Conservation (phyloP, 2,329 filamentous ascomycete genomes). For the Trichothecium sympodiale region DNA sequence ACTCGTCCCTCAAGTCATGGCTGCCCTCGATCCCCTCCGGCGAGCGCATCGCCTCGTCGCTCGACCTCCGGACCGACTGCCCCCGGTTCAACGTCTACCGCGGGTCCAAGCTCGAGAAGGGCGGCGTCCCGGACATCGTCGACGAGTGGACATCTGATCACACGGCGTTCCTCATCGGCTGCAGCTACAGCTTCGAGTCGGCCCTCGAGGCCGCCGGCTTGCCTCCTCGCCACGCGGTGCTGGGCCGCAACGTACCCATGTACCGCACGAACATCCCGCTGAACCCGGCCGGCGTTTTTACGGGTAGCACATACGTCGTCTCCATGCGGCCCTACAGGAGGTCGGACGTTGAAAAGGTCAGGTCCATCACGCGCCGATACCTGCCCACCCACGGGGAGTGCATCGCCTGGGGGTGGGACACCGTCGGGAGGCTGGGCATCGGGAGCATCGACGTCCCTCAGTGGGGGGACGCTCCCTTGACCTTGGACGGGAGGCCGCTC, state of each 20-base stretch:
- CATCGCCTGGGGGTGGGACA: conserved; percentile 54
- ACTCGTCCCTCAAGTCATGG: conserved; percentile 22
- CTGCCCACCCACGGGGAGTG: conserved; percentile 51
- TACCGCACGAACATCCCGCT: conserved; percentile 47
- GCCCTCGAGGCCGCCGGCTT: conserved; percentile 41
- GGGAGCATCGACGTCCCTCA: conserved; percentile 38
- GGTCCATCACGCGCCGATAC: conserved; percentile 43
- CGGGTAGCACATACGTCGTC: conserved; percentile 42
- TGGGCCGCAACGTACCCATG: conserved; percentile 46
- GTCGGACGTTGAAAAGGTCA: conserved; percentile 37
- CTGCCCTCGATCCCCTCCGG: conserved; percentile 10
- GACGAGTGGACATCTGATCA: conserved; percentile 46
- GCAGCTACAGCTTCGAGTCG: conserved; percentile 52
- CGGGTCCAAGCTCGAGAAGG: conserved; percentile 28
- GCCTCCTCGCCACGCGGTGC: conserved; percentile 35
- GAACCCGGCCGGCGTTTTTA: conserved; percentile 47
- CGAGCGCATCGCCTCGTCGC: conserved; percentile 21
- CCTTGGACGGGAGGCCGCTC: conserved; percentile 23
- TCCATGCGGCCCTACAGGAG: conserved; percentile 50
- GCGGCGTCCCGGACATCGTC: conserved; percentile 29
- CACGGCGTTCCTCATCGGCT: conserved; percentile 52
- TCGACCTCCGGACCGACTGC: conserved; percentile 47
- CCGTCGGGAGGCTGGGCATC: conserved; percentile 39
- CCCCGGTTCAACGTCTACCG: conserved; percentile 48
- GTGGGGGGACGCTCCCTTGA: conserved; percentile 42